A percentile compares a stretch with the other conserved stretches of the same genome.
phyloP scores from a whole-genome alignment of 371 early-diverging fungal genomes.

The Mortierella polycephala region DNA sequence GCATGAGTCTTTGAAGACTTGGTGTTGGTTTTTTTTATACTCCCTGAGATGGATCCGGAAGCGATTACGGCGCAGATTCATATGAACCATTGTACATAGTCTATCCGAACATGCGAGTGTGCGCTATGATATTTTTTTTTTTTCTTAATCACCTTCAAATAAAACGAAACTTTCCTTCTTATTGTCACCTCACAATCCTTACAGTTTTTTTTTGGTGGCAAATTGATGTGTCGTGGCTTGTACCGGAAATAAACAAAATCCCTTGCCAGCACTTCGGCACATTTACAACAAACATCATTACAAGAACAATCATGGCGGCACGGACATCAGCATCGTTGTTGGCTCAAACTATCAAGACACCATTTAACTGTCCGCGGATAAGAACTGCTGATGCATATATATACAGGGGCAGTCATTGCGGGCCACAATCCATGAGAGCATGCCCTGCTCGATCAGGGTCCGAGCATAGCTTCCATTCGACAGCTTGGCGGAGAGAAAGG shows the following conservation, averaged over 20 bases:
- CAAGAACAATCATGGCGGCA: neutral
- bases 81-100: too few relatives aligned
- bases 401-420: neutral
- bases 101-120: too few relatives aligned
- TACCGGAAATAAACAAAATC: conserved; percentile 1
- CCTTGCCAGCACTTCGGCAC: too few relatives aligned
- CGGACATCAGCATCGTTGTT: conserved; percentile 4
- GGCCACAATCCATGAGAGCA: neutral
- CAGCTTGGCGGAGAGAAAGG: neutral
- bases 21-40: too few relatives aligned
- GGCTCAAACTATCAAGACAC: conserved; percentile 2
- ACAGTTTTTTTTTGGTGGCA: conserved; percentile 27
- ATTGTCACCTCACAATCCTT: too few relatives aligned
- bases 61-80: too few relatives aligned
- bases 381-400: conserved; percentile 1
- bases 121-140: too few relatives aligned
- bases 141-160: too few relatives aligned
- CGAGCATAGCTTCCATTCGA: conserved; percentile 3
- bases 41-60: neutral
- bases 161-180: too few relatives aligned
- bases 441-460: neutral
- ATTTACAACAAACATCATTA: too few relatives aligned
- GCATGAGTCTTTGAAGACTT: conserved; percentile 44
- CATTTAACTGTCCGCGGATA: neutral
- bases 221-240: conserved; percentile 3